Evolutionary conservation across 306 rosid genomes (phyloP).

Genomic region (Prunus mongolica): DNA sequence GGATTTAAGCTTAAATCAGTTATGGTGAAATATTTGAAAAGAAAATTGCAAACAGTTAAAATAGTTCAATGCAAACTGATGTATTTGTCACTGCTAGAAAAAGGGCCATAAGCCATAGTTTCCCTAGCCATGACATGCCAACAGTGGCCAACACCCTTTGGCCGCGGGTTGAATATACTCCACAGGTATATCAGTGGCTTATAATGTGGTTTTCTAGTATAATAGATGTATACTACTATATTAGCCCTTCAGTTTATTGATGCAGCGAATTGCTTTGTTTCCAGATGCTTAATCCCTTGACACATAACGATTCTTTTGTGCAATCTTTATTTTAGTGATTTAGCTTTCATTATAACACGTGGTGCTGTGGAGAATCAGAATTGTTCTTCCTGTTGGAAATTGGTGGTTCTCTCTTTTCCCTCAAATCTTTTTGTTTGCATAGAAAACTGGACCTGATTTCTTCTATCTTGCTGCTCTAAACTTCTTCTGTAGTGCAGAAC

Average conservation of each 20-base stretch:
- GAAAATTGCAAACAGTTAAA: not conserved
- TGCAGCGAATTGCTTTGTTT: not conserved
- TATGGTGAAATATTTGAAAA: not conserved
- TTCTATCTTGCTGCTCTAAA: not conserved
- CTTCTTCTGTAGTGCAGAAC: not conserved
- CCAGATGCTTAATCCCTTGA: not conserved
- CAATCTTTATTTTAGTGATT: not conserved
- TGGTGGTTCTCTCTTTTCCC: not conserved
- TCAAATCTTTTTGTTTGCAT: not conserved
- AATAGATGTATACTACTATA: too few relatives aligned
- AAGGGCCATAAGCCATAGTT: too few relatives aligned
- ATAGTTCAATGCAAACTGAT: not conserved
- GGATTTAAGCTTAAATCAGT: not conserved
- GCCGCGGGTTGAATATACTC: too few relatives aligned
- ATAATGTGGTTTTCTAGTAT: too few relatives aligned
- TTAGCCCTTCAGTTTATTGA: too few relatives aligned
- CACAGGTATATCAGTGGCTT: too few relatives aligned
- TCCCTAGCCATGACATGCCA: too few relatives aligned
- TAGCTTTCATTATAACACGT: not conserved
- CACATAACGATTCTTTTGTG: not conserved
- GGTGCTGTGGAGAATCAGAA: not conserved
- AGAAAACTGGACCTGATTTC: not conserved
- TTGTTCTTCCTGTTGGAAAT: slow-evolving; percentile 3
- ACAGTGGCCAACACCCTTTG: too few relatives aligned
- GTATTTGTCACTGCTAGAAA: too few relatives aligned